Evolutionary conservation across 768 basidiomycete genomes (phyloP), one percentile per base, ranked within the genome.

Genomic region (Kwoniella bestiolae): DNA sequence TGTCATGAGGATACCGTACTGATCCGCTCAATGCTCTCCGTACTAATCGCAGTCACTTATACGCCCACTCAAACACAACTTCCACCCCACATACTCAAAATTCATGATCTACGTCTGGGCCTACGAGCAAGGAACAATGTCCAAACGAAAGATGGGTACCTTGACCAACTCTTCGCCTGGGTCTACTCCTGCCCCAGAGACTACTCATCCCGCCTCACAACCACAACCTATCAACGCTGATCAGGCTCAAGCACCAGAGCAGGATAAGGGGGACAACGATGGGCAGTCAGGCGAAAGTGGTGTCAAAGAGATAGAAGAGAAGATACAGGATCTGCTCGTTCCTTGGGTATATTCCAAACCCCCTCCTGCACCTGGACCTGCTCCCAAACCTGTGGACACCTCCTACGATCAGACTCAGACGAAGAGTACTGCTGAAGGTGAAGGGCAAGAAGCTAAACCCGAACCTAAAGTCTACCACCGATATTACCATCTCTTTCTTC

Each of bases 41-140:
- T 21, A 28, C 38, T n/a, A n/a, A 38, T 35, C 7, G n/a, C 55
- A 57, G 35, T 51, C 60, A 41, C 55, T 61, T 29, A 46, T 81
- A 9, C 71, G 69, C 0, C 69, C 77, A 0, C 56, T 74, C 3
- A 70, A 65, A 41, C 65, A 70, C 21, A 26, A 53, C 29, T 18
- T 60, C 56, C 25, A 44, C 25, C 57, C 61, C 18, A 69, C 66
- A 4, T 72, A 70, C 60, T 55, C 93, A 8, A 88, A 92, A 9
- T 82, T 92, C 44, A 83, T 99, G 60, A 89, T 98, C 67, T 96
- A 96, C 71, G 96, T 98, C 34, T 99, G 96, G 96, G 94, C 95
- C 0, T 86, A 90, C 65, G 93, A 97, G 73, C 96, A 99, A 82
- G 92, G 95, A 63, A 86, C 86, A 29, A 81, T 88, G 6, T 94